These are phyloP conservation scores for Podosphaera xanthii DNA, from an alignment of 2,329 filamentous ascomycete species.

Conservation along the genomic window DNA sequence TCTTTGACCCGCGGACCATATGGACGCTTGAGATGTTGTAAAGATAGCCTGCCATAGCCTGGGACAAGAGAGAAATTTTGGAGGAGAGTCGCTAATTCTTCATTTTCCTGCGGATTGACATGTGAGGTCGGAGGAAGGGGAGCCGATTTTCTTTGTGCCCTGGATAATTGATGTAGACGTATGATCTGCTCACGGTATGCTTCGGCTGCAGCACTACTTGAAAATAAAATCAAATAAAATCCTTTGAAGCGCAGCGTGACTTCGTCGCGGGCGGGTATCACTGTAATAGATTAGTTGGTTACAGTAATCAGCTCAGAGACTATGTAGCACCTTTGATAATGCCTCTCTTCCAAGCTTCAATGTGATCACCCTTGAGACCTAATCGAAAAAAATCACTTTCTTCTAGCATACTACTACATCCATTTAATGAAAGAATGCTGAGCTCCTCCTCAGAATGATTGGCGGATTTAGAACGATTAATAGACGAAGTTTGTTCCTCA, in stretches of 20 bases:
- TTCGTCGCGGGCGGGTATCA: constrained; percentile 39
- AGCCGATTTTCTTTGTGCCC: constrained; percentile 18
- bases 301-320: background rate
- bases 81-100: constrained; percentile 24
- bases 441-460: background rate
- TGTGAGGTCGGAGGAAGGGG: constrained; percentile 19
- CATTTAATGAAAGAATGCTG: constrained; percentile 29
- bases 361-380: constrained; percentile 34
- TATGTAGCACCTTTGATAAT: constrained; percentile 28
- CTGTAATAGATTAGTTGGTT: constrained; percentile 4
- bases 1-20: constrained; percentile 14
- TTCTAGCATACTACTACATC: constrained; percentile 33
- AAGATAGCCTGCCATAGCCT: constrained; percentile 16
- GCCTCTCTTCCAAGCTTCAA: constrained; percentile 43
- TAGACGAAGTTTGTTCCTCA: too few relatives aligned
- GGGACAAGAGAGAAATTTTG: constrained; percentile 27
- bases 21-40: constrained; percentile 17
- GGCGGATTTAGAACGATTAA: too few relatives aligned
- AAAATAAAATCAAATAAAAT: constrained; percentile 49
- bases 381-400: constrained; percentile 51
- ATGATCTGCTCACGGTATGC: constrained; percentile 34
- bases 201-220: constrained; percentile 30
- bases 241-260: constrained; percentile 38
- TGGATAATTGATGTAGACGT: constrained; percentile 26
- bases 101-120: constrained; percentile 22